A percentile compares a stretch with the other conserved stretches of the same genome.
These are phyloP conservation scores for Limnomonas spitsbergensis DNA, from an alignment of 139 green algal genomes.

Conservation along the genomic window DNA sequence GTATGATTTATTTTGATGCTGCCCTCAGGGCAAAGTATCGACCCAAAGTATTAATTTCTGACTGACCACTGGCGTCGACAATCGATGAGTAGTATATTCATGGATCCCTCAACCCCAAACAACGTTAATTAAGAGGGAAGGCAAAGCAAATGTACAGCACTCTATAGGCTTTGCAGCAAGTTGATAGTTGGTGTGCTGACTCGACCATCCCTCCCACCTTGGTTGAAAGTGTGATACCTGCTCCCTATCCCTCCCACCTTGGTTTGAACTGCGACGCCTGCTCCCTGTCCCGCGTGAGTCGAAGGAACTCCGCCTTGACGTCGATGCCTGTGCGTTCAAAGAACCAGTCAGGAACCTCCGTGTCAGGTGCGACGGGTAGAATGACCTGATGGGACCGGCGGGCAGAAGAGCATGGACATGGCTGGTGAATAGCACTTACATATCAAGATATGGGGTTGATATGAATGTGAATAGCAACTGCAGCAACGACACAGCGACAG, in stretches of 20 bases:
- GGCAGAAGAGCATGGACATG: neutral
- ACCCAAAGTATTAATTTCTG: no score
- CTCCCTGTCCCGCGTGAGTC: constrained; percentile 11
- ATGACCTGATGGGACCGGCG: constrained; percentile 34
- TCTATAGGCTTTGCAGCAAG: neutral
- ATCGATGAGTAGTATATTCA: no score
- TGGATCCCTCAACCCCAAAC: no score
- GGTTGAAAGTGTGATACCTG: neutral
- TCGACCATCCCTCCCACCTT: constrained; percentile 10
- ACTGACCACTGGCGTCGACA: no score
- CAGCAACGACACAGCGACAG: no score
- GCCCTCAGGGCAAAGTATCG: no score
- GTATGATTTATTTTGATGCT: no score
- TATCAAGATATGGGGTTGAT: no score
- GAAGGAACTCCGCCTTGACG: constrained; percentile 59
- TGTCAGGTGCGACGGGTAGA: constrained; percentile 55
- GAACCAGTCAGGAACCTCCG: constrained; percentile 66
- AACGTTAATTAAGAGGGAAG: no score
- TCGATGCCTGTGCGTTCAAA: constrained; percentile 63
- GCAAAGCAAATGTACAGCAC: no score
- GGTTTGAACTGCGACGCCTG: constrained; percentile 35
- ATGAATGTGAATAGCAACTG: no score
- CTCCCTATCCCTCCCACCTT: constrained; percentile 12
- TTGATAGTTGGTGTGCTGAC: neutral
- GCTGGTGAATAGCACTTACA: no score